Percentiles rank a stretch among this genome's conserved stretches.
phyloP scores from a whole-genome alignment of 2,329 filamentous ascomycete genomes.

The Biscogniauxia mediterranea region DNA sequence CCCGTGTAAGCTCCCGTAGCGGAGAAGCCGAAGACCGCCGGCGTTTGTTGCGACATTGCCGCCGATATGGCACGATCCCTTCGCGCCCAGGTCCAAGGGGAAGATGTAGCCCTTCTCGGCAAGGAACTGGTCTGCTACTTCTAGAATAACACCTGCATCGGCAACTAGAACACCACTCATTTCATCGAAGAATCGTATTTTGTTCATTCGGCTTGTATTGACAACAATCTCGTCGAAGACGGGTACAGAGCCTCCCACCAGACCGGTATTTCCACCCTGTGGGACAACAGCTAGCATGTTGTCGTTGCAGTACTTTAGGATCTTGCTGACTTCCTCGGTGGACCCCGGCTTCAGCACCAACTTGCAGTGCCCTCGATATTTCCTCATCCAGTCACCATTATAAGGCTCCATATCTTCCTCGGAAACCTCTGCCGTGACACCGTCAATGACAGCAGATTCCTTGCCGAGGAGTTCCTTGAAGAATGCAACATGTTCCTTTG shows the following conservation, averaged over 20 bases:
- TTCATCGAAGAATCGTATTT: constrained; percentile 87
- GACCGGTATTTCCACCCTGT: constrained; percentile 93
- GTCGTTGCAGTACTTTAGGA: constrained; percentile 93
- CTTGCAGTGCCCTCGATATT: constrained; percentile 87
- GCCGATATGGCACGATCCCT: constrained; percentile 94
- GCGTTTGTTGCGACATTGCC: constrained; percentile 97
- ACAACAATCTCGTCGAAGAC: constrained; percentile 98
- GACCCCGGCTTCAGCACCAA: constrained; percentile 83
- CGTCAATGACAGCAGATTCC: constrained; percentile 79
- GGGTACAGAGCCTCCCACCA: constrained; percentile 92
- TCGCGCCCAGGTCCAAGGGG: constrained; percentile 94
- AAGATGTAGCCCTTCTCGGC: constrained; percentile 85
- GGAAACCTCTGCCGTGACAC: constrained; percentile 67
- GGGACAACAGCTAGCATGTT: constrained; percentile 90
- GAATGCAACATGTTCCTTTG: constrained; percentile 73
- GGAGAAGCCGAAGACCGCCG: constrained; percentile 81
- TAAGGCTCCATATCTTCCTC: constrained; percentile 83
- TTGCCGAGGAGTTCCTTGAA: constrained; percentile 81
- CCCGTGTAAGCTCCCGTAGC: constrained; percentile 93
- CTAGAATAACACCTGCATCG: constrained; percentile 88
- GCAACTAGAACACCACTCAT: constrained; percentile 87
- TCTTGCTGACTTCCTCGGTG: constrained; percentile 85
- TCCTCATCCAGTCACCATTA: constrained; percentile 99
- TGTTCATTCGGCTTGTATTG: constrained; percentile 86
- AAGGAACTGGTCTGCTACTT: constrained; percentile 82